Evolutionary conservation across 2,329 filamentous ascomycete genomes (phyloP).

Genomic region (Blastomyces silverae): DNA sequence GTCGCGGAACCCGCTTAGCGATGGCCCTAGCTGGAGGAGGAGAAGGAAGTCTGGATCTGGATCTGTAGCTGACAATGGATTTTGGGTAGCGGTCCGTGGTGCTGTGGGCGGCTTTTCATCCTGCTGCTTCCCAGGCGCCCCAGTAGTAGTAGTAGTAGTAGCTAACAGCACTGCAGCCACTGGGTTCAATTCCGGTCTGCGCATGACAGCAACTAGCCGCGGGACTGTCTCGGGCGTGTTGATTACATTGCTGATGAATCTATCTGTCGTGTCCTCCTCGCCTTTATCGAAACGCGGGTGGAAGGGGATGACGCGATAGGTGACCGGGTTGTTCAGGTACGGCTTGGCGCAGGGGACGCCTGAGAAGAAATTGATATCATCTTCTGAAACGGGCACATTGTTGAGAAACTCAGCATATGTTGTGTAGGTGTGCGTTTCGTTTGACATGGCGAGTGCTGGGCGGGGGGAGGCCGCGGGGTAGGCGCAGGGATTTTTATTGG

Average conservation of each 20-base stretch:
- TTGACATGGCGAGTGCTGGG: neutral
- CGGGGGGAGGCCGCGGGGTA: neutral
- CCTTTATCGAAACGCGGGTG: slow-evolving; percentile 16
- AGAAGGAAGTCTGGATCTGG: slow-evolving; percentile 18
- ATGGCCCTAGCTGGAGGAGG: slow-evolving; percentile 19
- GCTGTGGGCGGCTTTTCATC: neutral
- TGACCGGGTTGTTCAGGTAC: slow-evolving; percentile 1
- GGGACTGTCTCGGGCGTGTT: slow-evolving; percentile 22
- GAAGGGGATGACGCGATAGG: slow-evolving; percentile 17
- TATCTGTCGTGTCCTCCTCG: slow-evolving; percentile 18
- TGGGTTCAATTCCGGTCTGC: slow-evolving; percentile 12
- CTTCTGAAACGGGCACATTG: neutral
- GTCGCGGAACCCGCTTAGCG: slow-evolving; percentile 19
- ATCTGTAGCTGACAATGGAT: slow-evolving; percentile 4
- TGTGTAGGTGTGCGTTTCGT: neutral
- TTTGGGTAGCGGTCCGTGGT: neutral
- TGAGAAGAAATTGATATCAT: slow-evolving; percentile 10
- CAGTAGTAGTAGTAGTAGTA: too few relatives aligned
- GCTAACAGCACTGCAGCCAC: neutral
- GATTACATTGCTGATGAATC: slow-evolving; percentile 22
- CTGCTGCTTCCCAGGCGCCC: neutral
- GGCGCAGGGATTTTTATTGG: neutral
- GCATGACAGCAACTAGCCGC: slow-evolving; percentile 19
- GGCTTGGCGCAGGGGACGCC: neutral
- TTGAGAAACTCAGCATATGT: slow-evolving; percentile 10